Percentiles rank a stretch among this genome's conserved stretches.
Conservation (phyloP, 768 basidiomycete genomes). For the Lanmaoa rubissima region DNA sequence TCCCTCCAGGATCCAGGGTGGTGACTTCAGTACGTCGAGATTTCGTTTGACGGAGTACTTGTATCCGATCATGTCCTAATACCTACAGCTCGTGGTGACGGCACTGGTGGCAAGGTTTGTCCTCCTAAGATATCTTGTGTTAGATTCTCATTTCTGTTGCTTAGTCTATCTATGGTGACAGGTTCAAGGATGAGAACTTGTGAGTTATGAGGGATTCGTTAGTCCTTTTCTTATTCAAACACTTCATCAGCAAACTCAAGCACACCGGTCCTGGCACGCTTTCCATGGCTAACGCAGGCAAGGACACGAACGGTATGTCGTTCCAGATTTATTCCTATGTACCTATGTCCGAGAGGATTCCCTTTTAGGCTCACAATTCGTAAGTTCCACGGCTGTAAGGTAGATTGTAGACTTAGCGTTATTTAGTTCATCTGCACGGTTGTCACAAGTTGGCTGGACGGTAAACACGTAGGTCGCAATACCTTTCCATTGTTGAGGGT, state of each 20-base stretch:
- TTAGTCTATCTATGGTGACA: conserved; percentile 86
- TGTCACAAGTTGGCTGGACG: conserved; percentile 86
- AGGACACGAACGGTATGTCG: conserved; percentile 85
- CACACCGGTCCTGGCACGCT: conserved; percentile 86
- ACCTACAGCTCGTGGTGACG: conserved; percentile 71
- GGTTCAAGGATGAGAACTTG: conserved; percentile 97
- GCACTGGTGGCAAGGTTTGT: conserved; percentile 84
- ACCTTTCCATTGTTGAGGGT: neutral
- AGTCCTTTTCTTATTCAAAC: neutral
- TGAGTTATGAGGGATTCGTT: conserved; percentile 34
- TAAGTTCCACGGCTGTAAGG: conserved; percentile 36
- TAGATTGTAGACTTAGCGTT: neutral
- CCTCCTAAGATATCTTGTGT: neutral
- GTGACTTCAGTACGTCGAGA: conserved; percentile 84
- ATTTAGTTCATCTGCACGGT: conserved; percentile 88
- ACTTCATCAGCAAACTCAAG: conserved; percentile 75
- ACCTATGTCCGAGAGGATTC: conserved; percentile 4
- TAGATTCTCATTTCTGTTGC: neutral
- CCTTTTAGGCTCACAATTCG: conserved; percentile 77
- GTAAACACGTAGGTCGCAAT: conserved; percentile 63
- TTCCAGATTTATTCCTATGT: neutral
- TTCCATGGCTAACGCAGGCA: conserved; percentile 94
- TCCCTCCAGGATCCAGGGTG: conserved; percentile 85
- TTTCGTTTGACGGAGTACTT: conserved; percentile 12
- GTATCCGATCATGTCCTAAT: conserved; percentile 11